Evolutionary conservation across 2,329 filamentous ascomycete genomes (phyloP), one percentile per base, ranked within the genome.

Genomic region (Trichoderma guizhouense): DNA sequence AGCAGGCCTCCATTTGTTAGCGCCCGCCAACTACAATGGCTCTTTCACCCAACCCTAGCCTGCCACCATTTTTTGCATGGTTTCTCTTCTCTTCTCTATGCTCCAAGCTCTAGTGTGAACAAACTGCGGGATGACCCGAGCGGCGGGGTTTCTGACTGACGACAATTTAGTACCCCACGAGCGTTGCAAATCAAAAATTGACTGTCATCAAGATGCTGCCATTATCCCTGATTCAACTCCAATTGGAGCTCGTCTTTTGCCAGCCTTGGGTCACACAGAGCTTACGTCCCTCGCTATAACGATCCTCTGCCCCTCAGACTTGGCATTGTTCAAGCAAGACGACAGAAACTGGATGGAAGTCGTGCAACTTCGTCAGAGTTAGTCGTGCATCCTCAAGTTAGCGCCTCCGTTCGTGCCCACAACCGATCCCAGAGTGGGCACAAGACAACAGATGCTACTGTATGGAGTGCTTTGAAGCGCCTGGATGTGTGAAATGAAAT

Each of bases 71-170:
- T 67, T 53, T 61, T 34, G n/a, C 39, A 69, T n/a, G 12, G 51
- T 21, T 36, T 47, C 26, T 24, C n/a, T 36, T 32, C 24, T 26
- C 21, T 66, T 21, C 47, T 55, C 58, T 68, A 43, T 15, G 53
- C 36, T 39, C 14, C 24, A 34, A 39, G 24, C 36, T 51, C 43
- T 51, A 34, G 34, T 51, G 39, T 36, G 15, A 61, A 67, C 30
- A 39, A 57, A 58, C 39, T 28, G 39, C 70, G 70, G 70, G 64
- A 72, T 58, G 39, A 72, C 64, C 70, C 70, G 64, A 72, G 47
- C 47, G 21, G 43, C 47, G 64, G 69, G 64, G 8, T 21, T 34
- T 30, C 30, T 24, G 39, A 34, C n/a, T 39, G 63, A 30, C 32
- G 15, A 53, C 28, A 14, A 28, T 28, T 61, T 61, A 36, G 7